These are phyloP conservation scores for Trichoderma hamatum DNA, from an alignment of 2,329 filamentous ascomycete species.

Conservation along the genomic window DNA sequence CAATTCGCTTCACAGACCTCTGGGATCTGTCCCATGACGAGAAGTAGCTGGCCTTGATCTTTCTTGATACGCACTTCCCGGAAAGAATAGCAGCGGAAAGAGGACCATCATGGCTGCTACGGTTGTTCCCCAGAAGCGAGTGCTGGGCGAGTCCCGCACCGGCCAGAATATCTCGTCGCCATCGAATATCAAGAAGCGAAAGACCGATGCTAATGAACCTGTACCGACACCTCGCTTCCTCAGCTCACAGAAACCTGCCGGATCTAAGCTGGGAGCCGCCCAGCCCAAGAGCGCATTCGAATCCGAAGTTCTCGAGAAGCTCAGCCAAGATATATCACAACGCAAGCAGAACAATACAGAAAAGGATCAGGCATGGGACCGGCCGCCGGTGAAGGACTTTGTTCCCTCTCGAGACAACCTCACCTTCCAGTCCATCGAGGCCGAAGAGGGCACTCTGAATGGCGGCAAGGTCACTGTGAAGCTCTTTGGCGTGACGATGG, in stretches of 20 bases:
- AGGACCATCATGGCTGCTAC: slow-evolving; percentile 50
- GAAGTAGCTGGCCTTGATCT: slow-evolving; percentile 1
- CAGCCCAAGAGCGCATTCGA: slow-evolving; percentile 92
- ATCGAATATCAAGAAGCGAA: slow-evolving; percentile 75
- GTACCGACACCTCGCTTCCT: slow-evolving; percentile 60
- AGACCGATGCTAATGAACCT: slow-evolving; percentile 66
- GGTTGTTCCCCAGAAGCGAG: slow-evolving; percentile 70
- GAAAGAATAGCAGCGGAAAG: not conserved
- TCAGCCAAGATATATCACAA: slow-evolving; percentile 88
- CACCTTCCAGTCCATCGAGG: slow-evolving; percentile 95
- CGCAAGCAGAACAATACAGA: slow-evolving; percentile 87
- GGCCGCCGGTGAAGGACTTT: slow-evolving; percentile 57
- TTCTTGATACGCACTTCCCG: not conserved
- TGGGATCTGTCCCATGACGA: slow-evolving; percentile 12
- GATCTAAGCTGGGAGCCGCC: slow-evolving; percentile 67
- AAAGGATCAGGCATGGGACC: slow-evolving; percentile 90
- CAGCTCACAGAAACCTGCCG: slow-evolving; percentile 64
- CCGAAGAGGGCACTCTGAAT: slow-evolving; percentile 81
- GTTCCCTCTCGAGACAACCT: slow-evolving; percentile 66
- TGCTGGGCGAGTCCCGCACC: slow-evolving; percentile 68
- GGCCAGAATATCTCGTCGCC: slow-evolving; percentile 64
- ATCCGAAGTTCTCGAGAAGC: slow-evolving; percentile 89
- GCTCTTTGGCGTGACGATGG: slow-evolving; percentile 85
- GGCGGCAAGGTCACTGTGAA: slow-evolving; percentile 79
- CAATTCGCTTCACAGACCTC: not conserved